Evolutionary conservation across 306 rosid species (phyloP).

Genomic region (Medicago ruthenica): DNA sequence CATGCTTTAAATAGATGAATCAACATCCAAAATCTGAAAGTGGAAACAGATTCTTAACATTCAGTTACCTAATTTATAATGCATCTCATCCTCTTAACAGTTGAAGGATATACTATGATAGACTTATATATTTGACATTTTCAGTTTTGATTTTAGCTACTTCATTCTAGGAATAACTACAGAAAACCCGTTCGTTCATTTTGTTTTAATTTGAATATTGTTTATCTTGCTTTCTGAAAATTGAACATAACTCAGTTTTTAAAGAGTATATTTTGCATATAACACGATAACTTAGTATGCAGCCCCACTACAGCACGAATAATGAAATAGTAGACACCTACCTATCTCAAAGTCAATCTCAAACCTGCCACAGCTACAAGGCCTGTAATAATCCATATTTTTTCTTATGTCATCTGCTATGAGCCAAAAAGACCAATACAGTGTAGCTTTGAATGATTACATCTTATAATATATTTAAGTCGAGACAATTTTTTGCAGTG

Average conservation of each 20-base stretch:
- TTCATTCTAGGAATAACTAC: neutral
- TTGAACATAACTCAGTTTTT: neutral
- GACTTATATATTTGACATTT: neutral
- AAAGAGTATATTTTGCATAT: neutral
- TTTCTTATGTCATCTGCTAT: slow-evolving; percentile 39
- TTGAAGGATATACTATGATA: neutral
- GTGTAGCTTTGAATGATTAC: neutral
- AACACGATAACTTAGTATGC: neutral
- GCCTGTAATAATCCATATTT: slow-evolving; percentile 8
- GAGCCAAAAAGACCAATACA: slow-evolving; percentile 18
- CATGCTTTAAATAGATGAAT: neutral
- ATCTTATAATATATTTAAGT: too few species aligned
- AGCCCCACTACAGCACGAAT: too few species aligned
- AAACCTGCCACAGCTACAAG: slow-evolving; percentile 6
- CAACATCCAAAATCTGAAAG: slow-evolving; percentile 4
- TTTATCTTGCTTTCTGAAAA: slow-evolving; percentile 6
- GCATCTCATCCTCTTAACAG: neutral
- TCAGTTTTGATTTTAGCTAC: slow-evolving; percentile 29
- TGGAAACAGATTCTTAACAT: neutral
- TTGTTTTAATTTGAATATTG: slow-evolving; percentile 18
- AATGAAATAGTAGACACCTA: neutral
- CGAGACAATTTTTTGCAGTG: too few species aligned
- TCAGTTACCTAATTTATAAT: neutral
- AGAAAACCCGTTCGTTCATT: neutral
- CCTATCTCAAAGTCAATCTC: slow-evolving; percentile 7